Conservation (phyloP, 2,329 filamentous ascomycete genomes). For the Dryadomyces quercus-mongolicae region DNA sequence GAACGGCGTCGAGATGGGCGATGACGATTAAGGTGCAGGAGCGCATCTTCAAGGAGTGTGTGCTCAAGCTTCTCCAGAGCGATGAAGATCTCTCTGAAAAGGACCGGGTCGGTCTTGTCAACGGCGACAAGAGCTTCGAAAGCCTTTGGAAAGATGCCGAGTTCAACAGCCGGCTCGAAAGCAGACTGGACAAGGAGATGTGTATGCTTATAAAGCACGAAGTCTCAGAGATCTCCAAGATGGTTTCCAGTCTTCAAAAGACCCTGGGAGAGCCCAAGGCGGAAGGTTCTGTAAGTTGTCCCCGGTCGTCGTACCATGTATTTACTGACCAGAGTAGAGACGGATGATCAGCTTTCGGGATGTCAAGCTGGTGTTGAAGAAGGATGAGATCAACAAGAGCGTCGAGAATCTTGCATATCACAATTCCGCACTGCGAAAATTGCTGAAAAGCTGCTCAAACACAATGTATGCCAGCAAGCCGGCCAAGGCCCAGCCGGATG, state of each 20-base stretch:
- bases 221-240: conserved; percentile 6
- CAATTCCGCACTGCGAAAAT: conserved; percentile 4
- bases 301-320: no score
- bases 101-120: conserved; percentile 8
- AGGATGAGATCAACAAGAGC: conserved; percentile 6
- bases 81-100: conserved; percentile 10
- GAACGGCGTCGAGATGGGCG: conserved; percentile 2
- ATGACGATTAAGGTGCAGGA: conserved; percentile 11
- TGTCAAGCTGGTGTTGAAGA: conserved; percentile 7
- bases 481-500: neutral
- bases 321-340: neutral
- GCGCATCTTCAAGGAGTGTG: conserved; percentile 10
- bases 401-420: conserved; percentile 4
- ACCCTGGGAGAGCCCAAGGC: conserved; percentile 2
- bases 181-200: conserved; percentile 7
- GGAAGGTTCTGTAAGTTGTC: neutral
- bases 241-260: conserved; percentile 3
- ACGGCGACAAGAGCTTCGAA: conserved; percentile 7
- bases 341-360: conserved; percentile 1
- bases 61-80: conserved; percentile 8
- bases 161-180: conserved; percentile 8
- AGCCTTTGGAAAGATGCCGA: conserved; percentile 10
- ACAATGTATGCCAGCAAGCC: conserved; percentile 6
- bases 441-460: conserved; percentile 9
- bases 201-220: conserved; percentile 8